Evolutionary conservation across 208 protist species (phyloP).

Genomic region (Willaertia magna): DNA sequence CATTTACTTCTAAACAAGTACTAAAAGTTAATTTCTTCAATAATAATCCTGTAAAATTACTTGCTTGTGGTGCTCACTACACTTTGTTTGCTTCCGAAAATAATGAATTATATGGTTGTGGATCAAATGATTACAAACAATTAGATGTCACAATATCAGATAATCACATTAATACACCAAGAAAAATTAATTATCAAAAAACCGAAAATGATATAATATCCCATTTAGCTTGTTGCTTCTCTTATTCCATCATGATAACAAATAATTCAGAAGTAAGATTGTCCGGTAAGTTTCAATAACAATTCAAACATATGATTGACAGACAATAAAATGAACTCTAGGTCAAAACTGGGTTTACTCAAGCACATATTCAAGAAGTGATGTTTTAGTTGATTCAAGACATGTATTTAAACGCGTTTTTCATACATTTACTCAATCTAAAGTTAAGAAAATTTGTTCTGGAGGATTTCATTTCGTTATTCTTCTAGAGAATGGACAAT

Average conservation of each 20-base stretch:
- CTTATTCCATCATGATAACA: not conserved
- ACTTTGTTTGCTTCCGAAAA: not conserved
- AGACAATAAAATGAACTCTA: not conserved
- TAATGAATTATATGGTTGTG: not conserved
- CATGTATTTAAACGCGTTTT: not conserved
- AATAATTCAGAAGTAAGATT: not conserved
- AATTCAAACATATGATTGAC: not conserved
- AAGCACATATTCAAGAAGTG: too few relatives aligned
- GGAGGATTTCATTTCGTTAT: not conserved
- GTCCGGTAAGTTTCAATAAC: not conserved
- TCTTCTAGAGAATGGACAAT: not conserved
- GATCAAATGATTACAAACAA: not conserved
- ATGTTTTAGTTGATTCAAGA: not conserved
- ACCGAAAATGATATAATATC: not conserved
- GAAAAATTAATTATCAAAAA: not conserved
- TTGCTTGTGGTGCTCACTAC: not conserved
- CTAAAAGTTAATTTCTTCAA: not conserved
- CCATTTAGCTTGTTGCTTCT: not conserved
- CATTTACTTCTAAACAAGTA: not conserved
- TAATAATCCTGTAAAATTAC: not conserved
- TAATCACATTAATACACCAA: not conserved
- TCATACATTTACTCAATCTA: not conserved
- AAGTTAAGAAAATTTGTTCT: not conserved
- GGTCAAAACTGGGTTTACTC: not conserved
- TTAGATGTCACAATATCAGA: not conserved